These are phyloP conservation scores for Aspergillus vadensis DNA, from an alignment of 2,329 filamentous ascomycete genomes.

Conservation along the genomic window DNA sequence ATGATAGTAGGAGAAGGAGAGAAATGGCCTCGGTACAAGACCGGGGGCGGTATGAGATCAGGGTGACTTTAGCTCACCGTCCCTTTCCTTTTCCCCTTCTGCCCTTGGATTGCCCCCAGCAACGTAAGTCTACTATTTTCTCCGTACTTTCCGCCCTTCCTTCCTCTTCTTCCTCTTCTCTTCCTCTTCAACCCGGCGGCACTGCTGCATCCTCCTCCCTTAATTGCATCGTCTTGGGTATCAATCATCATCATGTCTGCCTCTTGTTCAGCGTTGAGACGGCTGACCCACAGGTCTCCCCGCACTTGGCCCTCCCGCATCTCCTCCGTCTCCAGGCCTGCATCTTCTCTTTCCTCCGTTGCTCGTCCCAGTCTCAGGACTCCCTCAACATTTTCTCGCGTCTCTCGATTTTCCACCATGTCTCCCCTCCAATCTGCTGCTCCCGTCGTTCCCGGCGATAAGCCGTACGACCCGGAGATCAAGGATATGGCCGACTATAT, in stretches of 20 bases:
- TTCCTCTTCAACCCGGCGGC: conserved; percentile 24
- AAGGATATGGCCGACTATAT: conserved; percentile 94
- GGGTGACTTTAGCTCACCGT: neutral
- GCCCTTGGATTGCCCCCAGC: neutral
- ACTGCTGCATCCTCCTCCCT: conserved; percentile 24
- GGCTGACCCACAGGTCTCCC: conserved; percentile 44
- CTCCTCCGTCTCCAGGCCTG: conserved; percentile 42
- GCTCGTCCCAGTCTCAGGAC: conserved; percentile 19
- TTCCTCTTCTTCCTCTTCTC: neutral
- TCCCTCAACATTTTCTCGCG: conserved; percentile 25
- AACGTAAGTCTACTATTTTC: neutral
- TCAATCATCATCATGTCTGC: conserved; percentile 39
- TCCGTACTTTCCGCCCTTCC: neutral
- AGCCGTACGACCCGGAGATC: conserved; percentile 87
- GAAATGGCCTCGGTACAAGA: conserved; percentile 16
- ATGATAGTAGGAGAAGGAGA: neutral
- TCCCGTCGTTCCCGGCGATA: conserved; percentile 37
- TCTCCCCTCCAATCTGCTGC: conserved; percentile 42
- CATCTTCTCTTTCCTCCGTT: conserved; percentile 27
- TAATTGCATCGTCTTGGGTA: conserved; percentile 19
- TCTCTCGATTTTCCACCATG: conserved; percentile 47
- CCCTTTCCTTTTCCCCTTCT: neutral
- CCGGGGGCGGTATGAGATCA: conserved; percentile 11
- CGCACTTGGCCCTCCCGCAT: conserved; percentile 51
- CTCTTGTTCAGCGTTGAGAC: conserved; percentile 44